These are phyloP conservation scores for Annulohypoxylon bovei DNA, from an alignment of 495 filamentous ascomycete species.

Conservation along the genomic window DNA sequence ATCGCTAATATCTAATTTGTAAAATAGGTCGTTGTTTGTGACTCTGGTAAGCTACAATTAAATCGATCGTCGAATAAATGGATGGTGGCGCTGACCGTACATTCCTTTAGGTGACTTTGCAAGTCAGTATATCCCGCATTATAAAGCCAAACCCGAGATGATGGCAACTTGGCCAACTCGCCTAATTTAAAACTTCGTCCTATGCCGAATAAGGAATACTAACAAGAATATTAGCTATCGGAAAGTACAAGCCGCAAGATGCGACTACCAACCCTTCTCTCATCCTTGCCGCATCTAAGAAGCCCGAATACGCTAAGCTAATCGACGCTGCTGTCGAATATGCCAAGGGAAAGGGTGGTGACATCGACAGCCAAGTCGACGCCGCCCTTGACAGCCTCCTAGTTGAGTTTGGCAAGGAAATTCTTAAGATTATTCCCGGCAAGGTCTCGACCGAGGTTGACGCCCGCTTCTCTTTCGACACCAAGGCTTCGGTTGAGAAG, in stretches of 20 bases:
- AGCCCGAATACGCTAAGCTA: constrained; percentile 91
- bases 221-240: constrained; percentile 74
- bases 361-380: constrained; percentile 80
- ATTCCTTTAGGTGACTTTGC: constrained; percentile 75
- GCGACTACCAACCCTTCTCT: constrained; percentile 99
- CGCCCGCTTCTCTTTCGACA: constrained; percentile 95
- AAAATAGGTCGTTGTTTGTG: constrained; percentile 86
- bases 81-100: constrained; percentile 33
- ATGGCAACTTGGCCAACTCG: constrained; percentile 3
- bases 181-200: neutral
- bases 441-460: constrained; percentile 99
- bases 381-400: constrained; percentile 89
- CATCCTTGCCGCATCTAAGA: constrained; percentile 97
- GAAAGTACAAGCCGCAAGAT: constrained; percentile 99
- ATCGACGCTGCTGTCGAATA: constrained; percentile 88
- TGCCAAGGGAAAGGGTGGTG: constrained; percentile 77
- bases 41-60: constrained; percentile 77
- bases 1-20: constrained; percentile 43
- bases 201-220: constrained; percentile 33
- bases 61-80: constrained; percentile 17
- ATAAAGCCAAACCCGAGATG: neutral
- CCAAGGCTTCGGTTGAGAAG: constrained; percentile 90
- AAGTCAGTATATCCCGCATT: constrained; percentile 63
- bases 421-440: constrained; percentile 94
- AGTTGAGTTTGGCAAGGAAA: constrained; percentile 97